Evolutionary conservation across 73 alveolate species (phyloP).

Genomic region (Paramecium bursaria): DNA sequence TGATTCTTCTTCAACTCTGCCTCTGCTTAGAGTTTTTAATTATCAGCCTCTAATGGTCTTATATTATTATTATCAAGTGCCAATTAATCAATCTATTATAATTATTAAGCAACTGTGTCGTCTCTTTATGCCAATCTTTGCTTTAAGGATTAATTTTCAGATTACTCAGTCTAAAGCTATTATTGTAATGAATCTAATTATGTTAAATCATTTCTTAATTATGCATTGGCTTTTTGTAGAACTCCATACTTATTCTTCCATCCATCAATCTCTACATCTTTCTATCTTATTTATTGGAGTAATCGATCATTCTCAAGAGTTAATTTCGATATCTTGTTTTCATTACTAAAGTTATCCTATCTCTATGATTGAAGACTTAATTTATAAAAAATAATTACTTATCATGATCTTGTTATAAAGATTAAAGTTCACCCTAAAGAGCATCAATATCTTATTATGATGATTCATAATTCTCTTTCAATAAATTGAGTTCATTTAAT

Average conservation of each 20-base stretch:
- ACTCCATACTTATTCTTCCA: constrained; percentile 25
- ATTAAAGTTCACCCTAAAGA: too few relatives aligned
- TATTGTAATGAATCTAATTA: constrained; percentile 17
- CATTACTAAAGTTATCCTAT: too few relatives aligned
- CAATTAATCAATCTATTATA: neutral
- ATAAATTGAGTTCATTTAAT: too few relatives aligned
- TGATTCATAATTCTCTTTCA: too few relatives aligned
- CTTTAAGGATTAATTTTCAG: neutral
- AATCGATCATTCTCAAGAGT: constrained; percentile 27
- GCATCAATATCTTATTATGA: too few relatives aligned
- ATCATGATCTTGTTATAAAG: too few relatives aligned
- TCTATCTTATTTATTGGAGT: neutral
- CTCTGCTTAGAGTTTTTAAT: neutral
- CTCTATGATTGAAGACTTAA: too few relatives aligned
- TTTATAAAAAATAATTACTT: too few relatives aligned
- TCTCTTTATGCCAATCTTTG: constrained; percentile 25
- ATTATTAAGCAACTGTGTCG: constrained; percentile 7
- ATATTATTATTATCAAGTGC: neutral
- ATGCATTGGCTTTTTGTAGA: neutral
- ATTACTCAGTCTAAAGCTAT: neutral
- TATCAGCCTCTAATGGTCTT: constrained; percentile 11
- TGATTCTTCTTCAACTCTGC: neutral
- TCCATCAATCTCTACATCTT: constrained; percentile 43
- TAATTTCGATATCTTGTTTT: constrained; percentile 11
- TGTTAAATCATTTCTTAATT: constrained; percentile 5